Conservation (phyloP, 2,329 filamentous ascomycete genomes). For the Neofusicoccum parvum region DNA sequence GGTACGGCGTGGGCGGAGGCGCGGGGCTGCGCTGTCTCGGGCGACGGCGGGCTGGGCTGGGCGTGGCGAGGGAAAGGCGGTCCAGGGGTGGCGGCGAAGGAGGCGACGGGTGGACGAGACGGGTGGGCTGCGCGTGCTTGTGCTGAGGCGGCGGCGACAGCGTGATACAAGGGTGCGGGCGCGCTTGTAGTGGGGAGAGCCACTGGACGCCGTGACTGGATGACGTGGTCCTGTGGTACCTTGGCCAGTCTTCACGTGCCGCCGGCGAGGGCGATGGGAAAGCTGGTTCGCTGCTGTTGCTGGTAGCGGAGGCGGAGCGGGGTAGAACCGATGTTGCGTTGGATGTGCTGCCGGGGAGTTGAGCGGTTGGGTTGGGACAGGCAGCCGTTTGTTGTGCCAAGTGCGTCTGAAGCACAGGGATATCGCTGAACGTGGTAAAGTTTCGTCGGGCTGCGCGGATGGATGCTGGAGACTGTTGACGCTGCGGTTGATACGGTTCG, state of each 20-base stretch:
- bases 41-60: background rate
- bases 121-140: constrained; percentile 43
- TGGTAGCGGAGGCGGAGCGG: background rate
- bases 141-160: constrained; percentile 40
- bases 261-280: background rate
- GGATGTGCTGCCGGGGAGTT: background rate
- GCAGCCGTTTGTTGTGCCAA: background rate
- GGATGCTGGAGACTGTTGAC: background rate
- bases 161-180: background rate
- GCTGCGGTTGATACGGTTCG: background rate
- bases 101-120: constrained; percentile 52
- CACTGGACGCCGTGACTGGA: background rate
- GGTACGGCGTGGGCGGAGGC: background rate
- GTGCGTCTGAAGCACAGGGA: background rate
- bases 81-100: constrained; percentile 43
- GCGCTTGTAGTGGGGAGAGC: background rate
- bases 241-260: background rate
- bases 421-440: background rate
- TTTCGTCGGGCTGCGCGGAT: background rate
- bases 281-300: background rate
- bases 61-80: background rate
- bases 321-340: background rate
- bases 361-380: background rate
- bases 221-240: background rate
- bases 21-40: constrained; percentile 1